phyloP scores from a whole-genome alignment of 129 eudicot genomes.

The Tagetes patula region DNA sequence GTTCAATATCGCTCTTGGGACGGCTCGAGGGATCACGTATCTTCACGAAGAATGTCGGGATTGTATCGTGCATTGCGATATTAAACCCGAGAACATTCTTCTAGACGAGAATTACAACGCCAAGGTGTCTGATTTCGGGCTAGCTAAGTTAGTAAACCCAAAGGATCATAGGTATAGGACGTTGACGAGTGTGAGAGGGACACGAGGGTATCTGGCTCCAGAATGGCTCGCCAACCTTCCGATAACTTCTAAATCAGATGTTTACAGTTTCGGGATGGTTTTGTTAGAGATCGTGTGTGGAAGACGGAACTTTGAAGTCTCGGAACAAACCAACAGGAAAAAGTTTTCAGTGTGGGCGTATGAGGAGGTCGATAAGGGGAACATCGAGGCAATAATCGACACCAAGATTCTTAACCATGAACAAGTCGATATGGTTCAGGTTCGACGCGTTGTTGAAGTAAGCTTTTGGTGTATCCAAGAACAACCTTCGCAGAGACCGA shows the following conservation, averaged over 20 bases:
- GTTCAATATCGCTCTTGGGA: constrained; percentile 73
- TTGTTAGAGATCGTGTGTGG: constrained; percentile 91
- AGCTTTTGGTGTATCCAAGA: constrained; percentile 98
- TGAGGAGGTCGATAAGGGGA: constrained; percentile 80
- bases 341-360: constrained; percentile 86
- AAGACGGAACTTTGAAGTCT: constrained; percentile 82
- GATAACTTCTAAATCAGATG: constrained; percentile 75
- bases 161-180: constrained; percentile 81
- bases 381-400: constrained; percentile 49
- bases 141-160: constrained; percentile 70
- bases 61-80: constrained; percentile 86
- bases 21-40: constrained; percentile 81
- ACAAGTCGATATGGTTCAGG: constrained; percentile 57
- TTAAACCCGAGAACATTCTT: constrained; percentile 91
- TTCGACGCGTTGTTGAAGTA: constrained; percentile 54
- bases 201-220: constrained; percentile 91
- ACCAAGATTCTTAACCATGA: constrained; percentile 43
- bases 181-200: constrained; percentile 80
- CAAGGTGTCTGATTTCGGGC: constrained; percentile 81
- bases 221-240: constrained; percentile 97
- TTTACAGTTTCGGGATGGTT: constrained; percentile 88
- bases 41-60: constrained; percentile 97
- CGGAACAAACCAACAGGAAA: constrained; percentile 55
- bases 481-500: constrained; percentile 83
- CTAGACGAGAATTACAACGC: constrained; percentile 73